A percentile compares a stretch with the other conserved stretches of the same genome.
These are phyloP conservation scores for Suillus sp. DNA, from an alignment of 768 basidiomycete species.

Conservation along the genomic window DNA sequence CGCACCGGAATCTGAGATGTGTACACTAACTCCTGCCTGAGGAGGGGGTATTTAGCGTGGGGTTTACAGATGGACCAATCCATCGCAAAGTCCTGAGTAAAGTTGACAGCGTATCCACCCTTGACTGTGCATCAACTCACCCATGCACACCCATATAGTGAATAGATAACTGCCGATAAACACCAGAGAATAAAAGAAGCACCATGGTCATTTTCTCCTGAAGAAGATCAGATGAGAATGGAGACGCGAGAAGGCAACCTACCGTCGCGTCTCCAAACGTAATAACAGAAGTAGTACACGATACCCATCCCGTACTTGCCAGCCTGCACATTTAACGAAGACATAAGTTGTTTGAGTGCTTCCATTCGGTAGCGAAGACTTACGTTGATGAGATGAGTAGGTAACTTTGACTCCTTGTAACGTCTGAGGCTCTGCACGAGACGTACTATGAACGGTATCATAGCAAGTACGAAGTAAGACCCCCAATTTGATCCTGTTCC, in stretches of 20 bases:
- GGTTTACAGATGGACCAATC: conserved; percentile 87
- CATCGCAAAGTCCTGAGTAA: conserved; percentile 73
- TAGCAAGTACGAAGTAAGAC: conserved; percentile 55
- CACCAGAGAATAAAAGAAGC: conserved; percentile 68
- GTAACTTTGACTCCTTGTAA: conserved; percentile 73
- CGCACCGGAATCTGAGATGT: conserved; percentile 58
- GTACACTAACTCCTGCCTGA: conserved; percentile 80
- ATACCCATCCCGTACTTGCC: conserved; percentile 83
- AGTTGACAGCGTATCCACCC: neutral
- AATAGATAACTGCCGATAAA: conserved; percentile 60
- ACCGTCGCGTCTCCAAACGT: conserved; percentile 75
- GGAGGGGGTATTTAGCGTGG: conserved; percentile 54
- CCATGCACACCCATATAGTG: conserved; percentile 79
- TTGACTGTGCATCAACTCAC: conserved; percentile 42
- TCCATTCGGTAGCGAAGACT: conserved; percentile 27
- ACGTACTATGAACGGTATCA: conserved; percentile 75
- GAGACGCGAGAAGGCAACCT: conserved; percentile 8
- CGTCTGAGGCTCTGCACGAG: conserved; percentile 86
- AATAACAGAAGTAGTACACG: conserved; percentile 67
- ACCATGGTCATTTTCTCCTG: conserved; percentile 40
- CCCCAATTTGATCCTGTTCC: conserved; percentile 58
- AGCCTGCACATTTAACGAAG: conserved; percentile 48
- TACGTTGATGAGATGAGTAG: conserved; percentile 88
- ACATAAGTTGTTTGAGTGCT: neutral
- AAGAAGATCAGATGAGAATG: neutral